Evolutionary conservation across 2,329 filamentous ascomycete species (phyloP).

Genomic region (Alternaria hordeiaustralica): DNA sequence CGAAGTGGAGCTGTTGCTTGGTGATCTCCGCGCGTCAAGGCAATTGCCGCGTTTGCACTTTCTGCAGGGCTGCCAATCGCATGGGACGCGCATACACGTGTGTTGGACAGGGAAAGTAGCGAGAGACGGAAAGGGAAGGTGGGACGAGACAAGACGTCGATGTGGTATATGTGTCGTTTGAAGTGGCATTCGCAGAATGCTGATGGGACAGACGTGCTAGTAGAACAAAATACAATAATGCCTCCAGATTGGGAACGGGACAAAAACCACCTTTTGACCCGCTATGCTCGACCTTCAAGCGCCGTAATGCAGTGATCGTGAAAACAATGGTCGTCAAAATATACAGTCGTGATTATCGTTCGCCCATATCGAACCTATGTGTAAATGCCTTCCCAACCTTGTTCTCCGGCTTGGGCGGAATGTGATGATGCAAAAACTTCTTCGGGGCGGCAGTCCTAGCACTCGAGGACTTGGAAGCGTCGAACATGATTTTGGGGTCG

Average conservation of each 20-base stretch:
- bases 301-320: conserved; percentile 4
- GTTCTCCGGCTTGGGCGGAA: conserved; percentile 50
- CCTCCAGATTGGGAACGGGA: neutral
- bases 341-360: conserved; percentile 29
- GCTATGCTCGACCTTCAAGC: neutral
- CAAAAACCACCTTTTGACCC: neutral
- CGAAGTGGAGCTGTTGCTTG: neutral
- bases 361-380: conserved; percentile 50
- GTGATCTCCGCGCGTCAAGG: neutral
- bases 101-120: neutral
- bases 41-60: neutral
- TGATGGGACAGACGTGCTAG: conserved; percentile 1
- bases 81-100: neutral
- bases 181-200: conserved; percentile 1
- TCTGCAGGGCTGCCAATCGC: conserved; percentile 8
- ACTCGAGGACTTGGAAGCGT: conserved; percentile 57
- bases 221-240: conserved; percentile 1
- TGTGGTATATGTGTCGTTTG: neutral
- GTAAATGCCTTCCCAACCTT: conserved; percentile 43
- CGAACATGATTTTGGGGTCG: conserved; percentile 65
- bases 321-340: conserved; percentile 1
- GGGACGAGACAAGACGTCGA: neutral
- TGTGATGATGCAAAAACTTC: conserved; percentile 53
- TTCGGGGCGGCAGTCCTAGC: conserved; percentile 47
- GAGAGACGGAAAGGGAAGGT: neutral